These are phyloP conservation scores for Vitis vinifera DNA, from an alignment of 164 flowering plant species.

Conservation along the genomic window ASM3070453v1 NC_081805.1:969501-970000, in stretches of 20 bases:
- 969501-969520: conserved; percentile 57
- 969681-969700: conserved; percentile 47
- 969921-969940: no score
- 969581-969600: conserved; percentile 66
- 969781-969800: conserved; percentile 55
- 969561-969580: conserved; percentile 78
- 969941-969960: no score
- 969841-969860: conserved; percentile 5
- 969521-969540: conserved; percentile 58
- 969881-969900: no score
- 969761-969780: conserved; percentile 47
- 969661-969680: conserved; percentile 59
- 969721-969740: conserved; percentile 72
- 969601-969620: conserved; percentile 55
- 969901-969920: no score
- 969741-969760: conserved; percentile 68
- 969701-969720: conserved; percentile 64
- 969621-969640: conserved; percentile 52
- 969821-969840: conserved; percentile 43
- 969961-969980: no score
- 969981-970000: no score
- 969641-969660: conserved; percentile 74
- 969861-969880: no score
- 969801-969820: conserved; percentile 53
- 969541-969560: conserved; percentile 68